Base-by-base conservation (phyloP, 768 basidiomycete genomes). In the Porpolomopsis calyptriformis region DNA sequence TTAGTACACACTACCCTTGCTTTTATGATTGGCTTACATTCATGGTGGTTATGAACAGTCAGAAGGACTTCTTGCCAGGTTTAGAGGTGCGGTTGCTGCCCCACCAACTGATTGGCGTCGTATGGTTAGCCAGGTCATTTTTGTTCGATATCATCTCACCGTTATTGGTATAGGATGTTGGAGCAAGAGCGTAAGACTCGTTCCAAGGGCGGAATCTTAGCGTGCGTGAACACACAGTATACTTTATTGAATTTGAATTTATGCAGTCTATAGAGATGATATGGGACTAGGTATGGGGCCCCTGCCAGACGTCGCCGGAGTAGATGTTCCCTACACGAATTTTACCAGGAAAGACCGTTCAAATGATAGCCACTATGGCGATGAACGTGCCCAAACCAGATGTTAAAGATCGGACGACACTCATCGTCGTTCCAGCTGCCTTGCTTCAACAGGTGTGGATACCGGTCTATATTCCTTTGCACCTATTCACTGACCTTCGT, bases 331-430 rank as follows among this genome's bases (percentile, higher is more conserved):
- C 49, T 47, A 41, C 46, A 36, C 40, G 33, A 19, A 27, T 18
- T 38, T 6, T 22, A 9, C 18, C 40, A 74, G 76, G 78, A 2
- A 83, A 85, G 64, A 85, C 82, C 6, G 77, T 85, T 1, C 82
- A 85, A 57, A 81, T 82, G 76, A 85, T 89, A 39, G 85, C 85
- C 2, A 76, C 78, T 0, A 86, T 89, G 77, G 76, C 72, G 16
- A 70, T 70, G 56, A 85, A 87, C 53, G 69, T 69, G 54, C 78
- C 84, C 0, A 56, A 57, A 0, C 53, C 58, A 0, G 65, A 74
- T 23, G 73, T 75, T 14, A 60, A 67, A 14, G 52, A 55, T 45
- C 71, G 71, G 38, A 76, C 77, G 0, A 88, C 80, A 7, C 73
- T 89, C 2, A 73, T 90, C 44, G 73, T 90, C 16, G 85, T 85